These are phyloP conservation scores for Penicillium angulare DNA, from an alignment of 495 filamentous ascomycete genomes.

Conservation along the genomic window DNA sequence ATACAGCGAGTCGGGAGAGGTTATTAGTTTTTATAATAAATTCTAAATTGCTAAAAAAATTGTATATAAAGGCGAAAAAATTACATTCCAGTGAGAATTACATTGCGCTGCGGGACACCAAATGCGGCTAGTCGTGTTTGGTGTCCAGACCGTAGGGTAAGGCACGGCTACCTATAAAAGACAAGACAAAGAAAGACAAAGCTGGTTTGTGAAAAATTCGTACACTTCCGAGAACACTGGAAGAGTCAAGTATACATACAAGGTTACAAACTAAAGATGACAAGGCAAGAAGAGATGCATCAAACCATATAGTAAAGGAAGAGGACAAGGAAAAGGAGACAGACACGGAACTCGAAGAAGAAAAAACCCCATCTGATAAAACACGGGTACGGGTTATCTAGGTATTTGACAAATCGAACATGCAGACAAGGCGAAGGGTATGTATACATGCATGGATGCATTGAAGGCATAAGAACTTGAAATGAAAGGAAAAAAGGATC, in stretches of 20 bases:
- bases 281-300: slow-evolving; percentile 1
- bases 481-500: not conserved
- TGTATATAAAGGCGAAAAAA: no score
- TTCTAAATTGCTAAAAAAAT: no score
- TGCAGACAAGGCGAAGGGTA: slow-evolving; percentile 6
- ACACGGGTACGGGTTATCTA: no score
- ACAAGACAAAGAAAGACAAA: not conserved
- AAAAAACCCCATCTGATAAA: not conserved
- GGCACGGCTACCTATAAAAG: not conserved
- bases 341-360: not conserved
- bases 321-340: not conserved
- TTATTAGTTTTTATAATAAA: no score
- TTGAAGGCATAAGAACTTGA: not conserved
- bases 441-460: slow-evolving; percentile 9
- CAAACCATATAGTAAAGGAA: slow-evolving; percentile 1
- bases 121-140: no score
- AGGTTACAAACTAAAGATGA: not conserved
- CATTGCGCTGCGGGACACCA: no score
- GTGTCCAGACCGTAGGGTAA: no score
- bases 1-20: no score
- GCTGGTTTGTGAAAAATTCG: not conserved
- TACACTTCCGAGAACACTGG: slow-evolving; percentile 4
- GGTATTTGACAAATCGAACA: slow-evolving; percentile 1
- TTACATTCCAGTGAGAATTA: no score
- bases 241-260: slow-evolving; percentile 9